Evolutionary conservation across 2,329 filamentous ascomycete genomes (phyloP).

Genomic region (Emergomyces orientalis): DNA sequence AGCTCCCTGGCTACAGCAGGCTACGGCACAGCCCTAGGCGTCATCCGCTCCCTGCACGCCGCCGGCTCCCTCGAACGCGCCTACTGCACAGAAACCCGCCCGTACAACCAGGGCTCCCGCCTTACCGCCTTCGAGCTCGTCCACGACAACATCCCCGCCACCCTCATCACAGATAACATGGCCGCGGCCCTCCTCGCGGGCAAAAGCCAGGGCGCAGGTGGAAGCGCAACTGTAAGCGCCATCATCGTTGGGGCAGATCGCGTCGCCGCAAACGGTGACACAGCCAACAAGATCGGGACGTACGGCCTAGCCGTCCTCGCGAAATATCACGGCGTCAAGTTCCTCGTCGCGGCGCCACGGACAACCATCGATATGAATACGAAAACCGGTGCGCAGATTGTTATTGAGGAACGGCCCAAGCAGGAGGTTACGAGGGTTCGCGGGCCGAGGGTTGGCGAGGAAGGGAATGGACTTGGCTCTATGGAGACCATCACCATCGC

Average conservation of each 20-base stretch:
- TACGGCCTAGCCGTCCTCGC: constrained; percentile 89
- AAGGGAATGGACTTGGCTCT: constrained; percentile 40
- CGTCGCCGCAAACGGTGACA: constrained; percentile 93
- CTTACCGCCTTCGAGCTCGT: constrained; percentile 95
- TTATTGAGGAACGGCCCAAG: constrained; percentile 77
- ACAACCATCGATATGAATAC: constrained; percentile 88
- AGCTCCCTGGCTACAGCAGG: constrained; percentile 90
- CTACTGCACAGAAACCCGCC: constrained; percentile 93
- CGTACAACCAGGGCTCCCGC: constrained; percentile 94
- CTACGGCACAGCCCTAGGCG: constrained; percentile 92
- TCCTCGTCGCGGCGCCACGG: constrained; percentile 86
- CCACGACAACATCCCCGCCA: constrained; percentile 83
- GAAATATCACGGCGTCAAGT: constrained; percentile 78
- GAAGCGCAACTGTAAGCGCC: constrained; percentile 50
- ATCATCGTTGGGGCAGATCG: constrained; percentile 92
- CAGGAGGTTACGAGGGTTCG: constrained; percentile 78
- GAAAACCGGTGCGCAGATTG: constrained; percentile 65
- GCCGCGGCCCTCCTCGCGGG: constrained; percentile 67
- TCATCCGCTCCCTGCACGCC: constrained; percentile 72
- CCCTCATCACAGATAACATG: constrained; percentile 94
- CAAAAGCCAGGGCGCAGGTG: constrained; percentile 42
- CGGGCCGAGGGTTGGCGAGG: constrained; percentile 62
- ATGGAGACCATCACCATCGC: constrained; percentile 68
- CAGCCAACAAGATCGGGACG: constrained; percentile 96
- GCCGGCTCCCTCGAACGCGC: constrained; percentile 63